Base-by-base conservation (phyloP, 305 asterid genomes). In the Withania somnifera region DNA sequence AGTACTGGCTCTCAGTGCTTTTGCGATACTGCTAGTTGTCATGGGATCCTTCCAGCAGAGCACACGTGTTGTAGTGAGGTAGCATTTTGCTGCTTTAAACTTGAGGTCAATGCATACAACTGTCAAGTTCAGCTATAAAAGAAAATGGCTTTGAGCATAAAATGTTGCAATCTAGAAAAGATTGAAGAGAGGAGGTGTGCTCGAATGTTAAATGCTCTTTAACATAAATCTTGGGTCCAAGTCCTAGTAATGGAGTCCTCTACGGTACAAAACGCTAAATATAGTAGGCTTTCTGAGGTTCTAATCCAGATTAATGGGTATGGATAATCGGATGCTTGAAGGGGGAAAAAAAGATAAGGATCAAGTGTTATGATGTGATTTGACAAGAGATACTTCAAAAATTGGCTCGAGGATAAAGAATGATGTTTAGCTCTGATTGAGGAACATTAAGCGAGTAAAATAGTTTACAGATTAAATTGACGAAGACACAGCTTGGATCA, bases 41-140 rank as follows among this genome's bases (percentile, higher is more conserved):
- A 79, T 53, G 98, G 98, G 20, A 45, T 87, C 79, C 87, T 95
- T 80, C 99, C 98, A 77, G 93, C 95, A 40, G 98, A 95, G 82
- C 75, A 82, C 24, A 94, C 97, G 77, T 95, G 89, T 91, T 34
- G 60, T 45, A 15, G 56, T 42, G 22, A 42, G 78, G 56, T 69
- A 69, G 22, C 36, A 40, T 40, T 40, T 45, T 45, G 1, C 20
- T 69, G 54, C 20, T 20, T 38, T 40, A 11, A 40, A 40, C 20
- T 40, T 11, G 54, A 38, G 76, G 76, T 2, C 52, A 19, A 67
- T 67, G 34, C 77, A 68, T 38, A 34, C 34, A 53, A 68, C 34
- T 40, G n/a, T 40, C 77, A 19, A 68, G 77, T 68, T 68, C 54
- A 68, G 77, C 34, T 38, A 22, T 11, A 68, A 24, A 32, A 68